phyloP scores from a whole-genome alignment of 2,329 filamentous ascomycete species.

The Sclerotiophoma versabilis region DNA sequence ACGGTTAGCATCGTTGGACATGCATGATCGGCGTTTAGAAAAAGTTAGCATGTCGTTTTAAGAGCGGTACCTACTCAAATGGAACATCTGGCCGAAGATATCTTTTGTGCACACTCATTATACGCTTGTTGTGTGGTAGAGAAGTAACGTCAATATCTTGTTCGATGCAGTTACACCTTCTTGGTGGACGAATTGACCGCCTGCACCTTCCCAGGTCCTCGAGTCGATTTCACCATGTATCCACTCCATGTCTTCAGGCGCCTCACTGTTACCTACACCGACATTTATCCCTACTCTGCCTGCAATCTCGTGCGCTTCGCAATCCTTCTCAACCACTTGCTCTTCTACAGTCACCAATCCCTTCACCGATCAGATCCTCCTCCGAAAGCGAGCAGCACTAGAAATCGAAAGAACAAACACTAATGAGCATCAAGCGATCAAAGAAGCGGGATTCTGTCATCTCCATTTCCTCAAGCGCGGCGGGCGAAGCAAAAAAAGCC shows the following conservation, averaged over 20 bases:
- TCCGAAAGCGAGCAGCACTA: background rate
- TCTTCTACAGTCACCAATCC: background rate
- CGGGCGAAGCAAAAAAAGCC: background rate
- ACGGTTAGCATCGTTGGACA: background rate
- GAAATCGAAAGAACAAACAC: background rate
- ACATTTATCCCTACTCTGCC: background rate
- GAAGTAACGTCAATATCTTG: background rate
- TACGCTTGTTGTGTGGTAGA: too few species aligned
- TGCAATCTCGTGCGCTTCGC: background rate
- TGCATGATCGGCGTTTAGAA: background rate
- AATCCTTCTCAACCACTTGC: too few species aligned
- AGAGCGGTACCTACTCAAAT: background rate
- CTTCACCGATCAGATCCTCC: too few species aligned
- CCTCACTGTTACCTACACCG: background rate
- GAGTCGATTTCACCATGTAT: background rate
- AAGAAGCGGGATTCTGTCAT: background rate
- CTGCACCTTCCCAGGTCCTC: conserved; percentile 1
- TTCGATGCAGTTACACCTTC: too few species aligned
- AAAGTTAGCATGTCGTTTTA: background rate
- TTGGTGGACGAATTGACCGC: background rate
- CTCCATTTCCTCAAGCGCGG: background rate
- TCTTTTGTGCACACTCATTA: too few species aligned
- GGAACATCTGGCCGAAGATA: background rate
- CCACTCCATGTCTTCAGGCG: background rate
- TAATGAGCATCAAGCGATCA: background rate